Conservation (phyloP, 176 grass and related monocot genomes). For the Coix lacrymajobi region DNA sequence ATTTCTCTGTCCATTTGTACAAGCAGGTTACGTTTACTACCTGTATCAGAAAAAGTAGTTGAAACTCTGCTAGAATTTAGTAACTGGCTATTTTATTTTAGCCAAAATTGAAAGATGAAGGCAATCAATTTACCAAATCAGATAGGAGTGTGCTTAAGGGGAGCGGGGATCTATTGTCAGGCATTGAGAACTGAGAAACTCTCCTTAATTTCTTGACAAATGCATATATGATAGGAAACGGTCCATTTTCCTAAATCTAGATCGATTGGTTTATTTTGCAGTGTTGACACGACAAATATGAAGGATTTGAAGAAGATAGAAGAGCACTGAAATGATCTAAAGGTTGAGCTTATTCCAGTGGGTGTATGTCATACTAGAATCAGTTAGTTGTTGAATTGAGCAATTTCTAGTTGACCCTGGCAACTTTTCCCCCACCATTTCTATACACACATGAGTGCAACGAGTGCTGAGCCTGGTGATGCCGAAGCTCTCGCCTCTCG, state of each 20-base stretch:
- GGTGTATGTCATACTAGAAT: conserved; percentile 27
- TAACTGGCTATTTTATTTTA: background rate
- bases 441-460: conserved; percentile 20
- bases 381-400: conserved; percentile 25
- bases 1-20: background rate
- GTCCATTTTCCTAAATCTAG: background rate
- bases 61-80: background rate
- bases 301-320: conserved; percentile 98
- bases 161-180: background rate
- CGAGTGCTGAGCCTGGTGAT: background rate
- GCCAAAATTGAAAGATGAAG: background rate
- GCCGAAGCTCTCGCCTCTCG: background rate
- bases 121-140: background rate
- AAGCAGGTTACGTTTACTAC: background rate
- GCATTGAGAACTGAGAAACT: background rate
- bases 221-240: background rate
- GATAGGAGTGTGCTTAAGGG: background rate
- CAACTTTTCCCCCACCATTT: conserved; percentile 4
- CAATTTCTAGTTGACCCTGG: conserved; percentile 24
- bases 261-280: conserved; percentile 21
- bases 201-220: background rate
- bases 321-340: conserved; percentile 47
- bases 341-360: background rate
- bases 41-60: background rate
- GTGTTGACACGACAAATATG: conserved; percentile 95